phyloP scores from a whole-genome alignment of 2,329 filamentous ascomycete species.

The Epichloe hybrida region DNA sequence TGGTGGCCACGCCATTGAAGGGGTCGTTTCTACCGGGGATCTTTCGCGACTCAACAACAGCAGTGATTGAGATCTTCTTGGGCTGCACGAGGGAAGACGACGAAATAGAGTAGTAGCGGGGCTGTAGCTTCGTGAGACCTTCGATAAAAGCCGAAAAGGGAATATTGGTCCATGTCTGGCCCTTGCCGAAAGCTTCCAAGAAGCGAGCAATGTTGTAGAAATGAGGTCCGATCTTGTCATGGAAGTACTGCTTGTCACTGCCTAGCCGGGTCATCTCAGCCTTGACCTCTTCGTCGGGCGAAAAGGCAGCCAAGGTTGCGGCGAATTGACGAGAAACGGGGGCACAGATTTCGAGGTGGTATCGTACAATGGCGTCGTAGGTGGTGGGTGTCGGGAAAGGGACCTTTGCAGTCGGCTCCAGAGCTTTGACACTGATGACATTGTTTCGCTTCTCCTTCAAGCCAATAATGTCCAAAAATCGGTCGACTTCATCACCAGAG shows the following conservation, averaged over 20 bases:
- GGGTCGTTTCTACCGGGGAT: conserved; percentile 65
- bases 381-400: conserved; percentile 96
- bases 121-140: conserved; percentile 86
- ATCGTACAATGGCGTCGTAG: conserved; percentile 83
- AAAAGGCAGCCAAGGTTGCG: conserved; percentile 73
- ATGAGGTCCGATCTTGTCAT: conserved; percentile 65
- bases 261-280: conserved; percentile 80
- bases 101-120: conserved; percentile 98
- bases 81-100: conserved; percentile 91
- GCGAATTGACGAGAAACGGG: conserved; percentile 94
- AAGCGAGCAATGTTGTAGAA: conserved; percentile 85
- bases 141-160: conserved; percentile 95
- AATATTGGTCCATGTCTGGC: conserved; percentile 66
- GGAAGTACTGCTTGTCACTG: conserved; percentile 90
- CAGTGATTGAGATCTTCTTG: conserved; percentile 88
- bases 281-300: conserved; percentile 73
- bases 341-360: conserved; percentile 93
- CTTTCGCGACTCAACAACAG: conserved; percentile 74
- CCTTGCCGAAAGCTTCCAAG: conserved; percentile 57
- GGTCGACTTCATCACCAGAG: conserved; percentile 79
- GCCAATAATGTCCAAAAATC: conserved; percentile 68
- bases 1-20: conserved; percentile 91
- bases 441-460: conserved; percentile 63
- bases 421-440: conserved; percentile 78
- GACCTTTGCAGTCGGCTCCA: conserved; percentile 92